These are phyloP conservation scores for Alternaria viburni DNA, from an alignment of 2,329 filamentous ascomycete species.

Conservation along the genomic window DNA sequence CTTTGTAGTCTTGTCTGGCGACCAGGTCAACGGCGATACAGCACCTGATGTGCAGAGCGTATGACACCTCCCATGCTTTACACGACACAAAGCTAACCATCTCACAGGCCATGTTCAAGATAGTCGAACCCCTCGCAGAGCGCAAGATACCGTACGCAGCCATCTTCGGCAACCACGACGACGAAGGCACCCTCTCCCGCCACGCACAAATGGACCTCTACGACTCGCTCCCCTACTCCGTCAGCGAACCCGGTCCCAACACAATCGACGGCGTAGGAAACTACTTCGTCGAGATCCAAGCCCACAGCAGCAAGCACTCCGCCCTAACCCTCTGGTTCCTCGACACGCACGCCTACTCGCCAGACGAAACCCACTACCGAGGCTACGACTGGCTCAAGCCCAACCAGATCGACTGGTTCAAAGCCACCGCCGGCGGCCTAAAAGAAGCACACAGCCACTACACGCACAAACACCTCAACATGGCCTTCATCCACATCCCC, in stretches of 20 bases:
- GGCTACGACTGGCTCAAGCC: constrained; percentile 98
- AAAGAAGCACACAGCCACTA: constrained; percentile 78
- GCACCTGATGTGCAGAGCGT: constrained; percentile 88
- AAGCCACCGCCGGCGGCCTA: constrained; percentile 73
- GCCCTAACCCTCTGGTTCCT: constrained; percentile 94
- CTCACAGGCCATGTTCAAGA: constrained; percentile 84
- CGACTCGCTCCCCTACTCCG: constrained; percentile 84
- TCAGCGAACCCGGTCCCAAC: constrained; percentile 82
- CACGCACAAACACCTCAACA: constrained; percentile 89
- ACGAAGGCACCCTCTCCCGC: constrained; percentile 82
- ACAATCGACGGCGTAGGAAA: constrained; percentile 92
- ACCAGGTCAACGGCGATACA: constrained; percentile 94
- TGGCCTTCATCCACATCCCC: constrained; percentile 97
- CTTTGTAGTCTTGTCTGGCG: constrained; percentile 87
- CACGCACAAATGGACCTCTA: constrained; percentile 83
- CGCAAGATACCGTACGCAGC: constrained; percentile 90
- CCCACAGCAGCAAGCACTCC: constrained; percentile 82
- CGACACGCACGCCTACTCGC: constrained; percentile 90
- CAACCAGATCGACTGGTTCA: constrained; percentile 95
- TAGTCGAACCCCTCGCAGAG: constrained; percentile 80
- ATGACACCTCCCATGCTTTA: constrained; percentile 36
- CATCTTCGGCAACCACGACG: constrained; percentile 98
- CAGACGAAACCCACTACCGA: constrained; percentile 84
- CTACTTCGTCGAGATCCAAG: constrained; percentile 89
- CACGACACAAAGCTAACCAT: constrained; percentile 17